Evolutionary conservation across 148 eudicot genomes (phyloP), one percentile per base, ranked within the genome.

Genomic region (Spergularia marina): DNA sequence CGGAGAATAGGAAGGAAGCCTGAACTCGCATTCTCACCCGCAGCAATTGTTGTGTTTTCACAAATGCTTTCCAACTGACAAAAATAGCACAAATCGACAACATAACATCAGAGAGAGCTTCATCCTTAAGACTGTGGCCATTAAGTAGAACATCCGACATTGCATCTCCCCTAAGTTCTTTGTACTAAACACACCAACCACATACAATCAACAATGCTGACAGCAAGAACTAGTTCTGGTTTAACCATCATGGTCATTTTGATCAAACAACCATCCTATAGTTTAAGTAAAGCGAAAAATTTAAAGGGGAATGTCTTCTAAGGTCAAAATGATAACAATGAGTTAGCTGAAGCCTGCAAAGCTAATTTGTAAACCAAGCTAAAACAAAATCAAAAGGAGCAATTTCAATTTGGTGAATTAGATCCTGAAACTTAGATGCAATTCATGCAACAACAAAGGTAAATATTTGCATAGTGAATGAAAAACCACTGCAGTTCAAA

Each of bases 61-160:
- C 88, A 77, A 60, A 92, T 92, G 84, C 94, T 88, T 83, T 86
- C 93, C 71, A 95, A 79, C 99, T 95, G 86, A 20, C 72, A 71
- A 15, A 41, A 60, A 23, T 59, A 73, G 12, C 65, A 76, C 18
- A 67, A 58, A 14, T 14, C 56, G 12, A 81, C 56, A 71, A 71
- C 12, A 65, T 36, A 70, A 67, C 44, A 71, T 58, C 53, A 53
- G 15, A 12, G 12, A 65, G 65, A 53, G 41, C 23, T 47, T 44
- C 56, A 57, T 18, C 12, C 69, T 12, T 10, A 21, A 12, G 21
- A 62, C 53, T 18, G 18, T 41, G 61, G 8, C 1, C 1, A 44
- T 44, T 44, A 0, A 6, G 7, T 44, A 4, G 8, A 4, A 44
- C 7, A 44, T 9, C 7, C 10, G 10, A 1, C 49, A 44, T 44